Conservation (phyloP, 2,329 filamentous ascomycete species). For the Plectosphaerella plurivora region DNA sequence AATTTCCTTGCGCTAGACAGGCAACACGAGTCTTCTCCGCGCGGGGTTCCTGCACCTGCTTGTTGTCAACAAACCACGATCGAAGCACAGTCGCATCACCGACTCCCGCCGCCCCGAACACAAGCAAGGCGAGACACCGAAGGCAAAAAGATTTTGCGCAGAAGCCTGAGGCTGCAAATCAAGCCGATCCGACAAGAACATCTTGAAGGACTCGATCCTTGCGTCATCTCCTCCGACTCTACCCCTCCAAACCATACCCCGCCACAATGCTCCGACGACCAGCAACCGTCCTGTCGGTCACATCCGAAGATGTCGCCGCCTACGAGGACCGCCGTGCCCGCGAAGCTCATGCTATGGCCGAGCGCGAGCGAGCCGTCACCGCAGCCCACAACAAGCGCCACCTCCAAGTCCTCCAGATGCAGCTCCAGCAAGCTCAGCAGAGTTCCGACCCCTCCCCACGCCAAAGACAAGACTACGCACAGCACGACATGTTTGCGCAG, state of each 20-base stretch:
- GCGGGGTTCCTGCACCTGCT: too few species aligned
- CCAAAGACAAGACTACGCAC: neutral
- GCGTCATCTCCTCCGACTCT: too few species aligned
- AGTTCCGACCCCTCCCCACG: neutral
- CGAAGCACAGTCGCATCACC: too few species aligned
- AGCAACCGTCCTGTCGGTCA: constrained; percentile 64
- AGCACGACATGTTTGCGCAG: constrained; percentile 19
- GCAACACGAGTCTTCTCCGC: too few species aligned
- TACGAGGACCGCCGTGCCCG: constrained; percentile 61
- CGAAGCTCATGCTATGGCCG: constrained; percentile 46
- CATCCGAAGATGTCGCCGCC: constrained; percentile 63
- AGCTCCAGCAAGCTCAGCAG: neutral
- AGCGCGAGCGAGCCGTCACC: constrained; percentile 62
- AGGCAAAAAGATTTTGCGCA: too few species aligned
- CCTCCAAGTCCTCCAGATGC: constrained; percentile 15
- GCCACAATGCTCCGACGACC: constrained; percentile 59
- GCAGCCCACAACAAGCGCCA: constrained; percentile 54
- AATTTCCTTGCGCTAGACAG: too few species aligned
- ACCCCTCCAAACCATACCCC: neutral
- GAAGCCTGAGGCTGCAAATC: too few species aligned
- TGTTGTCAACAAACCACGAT: too few species aligned
- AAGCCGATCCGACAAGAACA: too few species aligned
- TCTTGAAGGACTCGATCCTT: too few species aligned
- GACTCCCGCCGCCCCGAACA: too few species aligned
- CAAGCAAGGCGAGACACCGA: too few species aligned